Base-by-base conservation (phyloP, 2,329 filamentous ascomycete species). In the Phaeophleospora eucalypticola region DNA sequence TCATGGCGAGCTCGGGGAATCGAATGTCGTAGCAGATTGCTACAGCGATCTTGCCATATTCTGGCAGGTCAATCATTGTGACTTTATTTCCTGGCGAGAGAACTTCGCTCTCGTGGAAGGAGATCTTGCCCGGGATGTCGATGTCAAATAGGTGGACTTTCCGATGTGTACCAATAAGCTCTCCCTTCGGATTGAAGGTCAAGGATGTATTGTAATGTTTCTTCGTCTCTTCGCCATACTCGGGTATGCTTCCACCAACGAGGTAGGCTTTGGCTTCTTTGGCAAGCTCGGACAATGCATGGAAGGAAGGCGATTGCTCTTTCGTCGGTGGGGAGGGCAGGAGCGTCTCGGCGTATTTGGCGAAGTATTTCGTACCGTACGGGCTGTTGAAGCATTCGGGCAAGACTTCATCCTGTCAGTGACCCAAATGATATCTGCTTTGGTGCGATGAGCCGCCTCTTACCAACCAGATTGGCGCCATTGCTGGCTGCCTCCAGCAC, bases 361-460 rank as follows among this genome's bases (percentile, higher is more conserved):
- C 85, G 71, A 98, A 98, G 76, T 84, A 90, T 63, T 89, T 78
- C 57, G 83, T 89, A 57, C 93, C 93, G 70, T 98, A 98, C 7
- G 93, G 93, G 35, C 87, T 94, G 75, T 98, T 98, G 82, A 98
- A 98, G 77, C 93, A 98, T 74, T 98, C 93, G 29, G 91, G 91
- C 17, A 97, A 80, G 24, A 97, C 87, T 29, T 29, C 12, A 12
- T 7, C 14, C 7, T 8, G 8, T 42, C 39, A 42, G 27, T 16
- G 20, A 38, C 43, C 29, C 7, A 29, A 12, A 29, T 29, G 12
- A 6, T 6, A 29, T 29, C 24, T 29, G 24, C 24, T 6, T n/a
- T n/a, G n/a, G n/a, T n/a, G 80, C 27, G 97, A 89, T 7, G 12
- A 6, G 12, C 24, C 7, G 6, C 12, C 24, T 12, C 24, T 29